Evolutionary conservation across 23 red algal species (phyloP), one percentile per base, ranked within the genome.

Genomic region (Gracilaria caudata): DNA sequence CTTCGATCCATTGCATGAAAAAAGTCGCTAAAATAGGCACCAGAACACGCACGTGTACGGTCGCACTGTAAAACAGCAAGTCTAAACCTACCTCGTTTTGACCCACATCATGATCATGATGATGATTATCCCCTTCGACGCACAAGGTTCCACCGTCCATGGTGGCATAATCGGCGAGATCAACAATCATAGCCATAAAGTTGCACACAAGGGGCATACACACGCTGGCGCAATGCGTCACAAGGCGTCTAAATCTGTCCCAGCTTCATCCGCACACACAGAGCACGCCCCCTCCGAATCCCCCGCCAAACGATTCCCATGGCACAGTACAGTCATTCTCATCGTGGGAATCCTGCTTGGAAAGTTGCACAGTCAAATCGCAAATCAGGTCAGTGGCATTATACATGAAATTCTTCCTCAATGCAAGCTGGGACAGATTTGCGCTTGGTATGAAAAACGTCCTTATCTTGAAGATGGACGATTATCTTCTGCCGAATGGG

Each of bases 401-500:
- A 20, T 25, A 29, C 14, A 75, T 29, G 21, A 17, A 7, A 2
- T 75, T 23, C 70, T 23, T 6, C 70, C 70, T 19, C 70, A 43
- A 1, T 75, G 70, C 33, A 7, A 75, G 35, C 19, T 75, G 70
- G 70, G 70, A 21, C 7, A 49, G 0, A 75, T 75, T 13, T 75
- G 70, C 25, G 37, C 39, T 0, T 75, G 37, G 70, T 47, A 75
- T 75, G 39, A 75, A 6, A 43, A 49, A 47, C 37, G 70, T 12
- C 70, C 70, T 1, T 16, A 39, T 47, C 70, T 75, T 12, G 39
- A 75, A 13, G 70, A 75, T 29, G 70, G 70, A 6, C 37, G 70
- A 16, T 24, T 75, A 25, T 75, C 70, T 43, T 75, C 70, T 43
- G 3, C 70, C 25, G 39, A 49, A 17, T 75, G 70, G 70, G 70